A percentile compares a stretch with the other conserved stretches of the same genome.
Conservation (phyloP, 2,329 filamentous ascomycete species). For the Verticillium albo-atrum region DNA sequence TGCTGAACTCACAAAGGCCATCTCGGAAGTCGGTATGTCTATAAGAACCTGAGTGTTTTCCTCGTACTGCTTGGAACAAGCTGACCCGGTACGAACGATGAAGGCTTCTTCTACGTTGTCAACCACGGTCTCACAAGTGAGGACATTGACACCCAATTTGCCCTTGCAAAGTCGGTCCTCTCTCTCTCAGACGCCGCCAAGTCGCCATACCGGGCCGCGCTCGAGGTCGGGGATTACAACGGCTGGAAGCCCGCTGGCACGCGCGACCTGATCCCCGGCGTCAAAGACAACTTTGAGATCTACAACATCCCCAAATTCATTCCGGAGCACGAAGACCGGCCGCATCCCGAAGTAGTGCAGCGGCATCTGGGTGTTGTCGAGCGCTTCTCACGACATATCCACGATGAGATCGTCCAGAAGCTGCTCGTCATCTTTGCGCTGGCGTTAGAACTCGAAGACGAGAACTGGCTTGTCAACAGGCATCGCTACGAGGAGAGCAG, state of each 20-base stretch:
- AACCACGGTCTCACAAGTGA: slow-evolving; percentile 57
- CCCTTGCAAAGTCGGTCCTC: slow-evolving; percentile 50
- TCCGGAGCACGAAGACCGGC: slow-evolving; percentile 32
- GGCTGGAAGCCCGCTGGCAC: slow-evolving; percentile 45
- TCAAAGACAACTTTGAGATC: slow-evolving; percentile 52
- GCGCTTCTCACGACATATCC: slow-evolving; percentile 36
- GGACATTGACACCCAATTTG: slow-evolving; percentile 53
- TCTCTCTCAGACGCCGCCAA: slow-evolving; percentile 53
- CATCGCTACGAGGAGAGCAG: slow-evolving; percentile 50
- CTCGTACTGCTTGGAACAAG: neutral
- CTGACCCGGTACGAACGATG: too few species aligned
- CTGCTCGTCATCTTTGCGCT: slow-evolving; percentile 55
- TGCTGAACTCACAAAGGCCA: neutral
- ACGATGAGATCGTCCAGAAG: slow-evolving; percentile 46
- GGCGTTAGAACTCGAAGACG: slow-evolving; percentile 51
- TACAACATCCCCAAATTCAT: slow-evolving; percentile 58
- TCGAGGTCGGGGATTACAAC: slow-evolving; percentile 49
- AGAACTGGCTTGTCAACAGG: slow-evolving; percentile 49
- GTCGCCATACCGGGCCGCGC: slow-evolving; percentile 44
- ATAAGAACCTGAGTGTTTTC: too few species aligned
- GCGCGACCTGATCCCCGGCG: slow-evolving; percentile 18
- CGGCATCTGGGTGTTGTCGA: slow-evolving; percentile 50
- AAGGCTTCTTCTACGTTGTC: slow-evolving; percentile 55
- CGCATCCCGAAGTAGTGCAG: slow-evolving; percentile 40
- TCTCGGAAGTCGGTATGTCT: neutral